These are phyloP conservation scores for Fusarium fracticaudum DNA, from an alignment of 2,329 filamentous ascomycete species.

Conservation along the genomic window DNA sequence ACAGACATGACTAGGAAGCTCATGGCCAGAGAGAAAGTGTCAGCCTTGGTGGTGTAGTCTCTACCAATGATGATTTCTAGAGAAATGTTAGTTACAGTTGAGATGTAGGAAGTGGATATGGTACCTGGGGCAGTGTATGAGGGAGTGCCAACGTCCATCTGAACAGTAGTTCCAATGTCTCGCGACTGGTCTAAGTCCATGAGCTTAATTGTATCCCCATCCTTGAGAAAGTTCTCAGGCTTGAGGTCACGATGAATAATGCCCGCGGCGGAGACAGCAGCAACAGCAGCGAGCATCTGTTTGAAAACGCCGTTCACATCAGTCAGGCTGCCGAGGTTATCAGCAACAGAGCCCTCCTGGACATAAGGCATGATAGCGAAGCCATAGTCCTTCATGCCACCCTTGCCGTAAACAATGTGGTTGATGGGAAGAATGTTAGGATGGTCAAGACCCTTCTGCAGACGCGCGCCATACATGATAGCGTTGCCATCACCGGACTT, in stretches of 20 bases:
- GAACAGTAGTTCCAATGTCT: not conserved
- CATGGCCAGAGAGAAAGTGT: slow-evolving; percentile 9
- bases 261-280: slow-evolving; percentile 6
- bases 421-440: slow-evolving; percentile 8
- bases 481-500: not conserved
- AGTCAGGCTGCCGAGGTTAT: not conserved
- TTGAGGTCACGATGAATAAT: slow-evolving; percentile 20
- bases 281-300: slow-evolving; percentile 14
- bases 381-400: not conserved
- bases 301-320: slow-evolving; percentile 11
- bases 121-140: slow-evolving; percentile 16
- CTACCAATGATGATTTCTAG: slow-evolving; percentile 3
- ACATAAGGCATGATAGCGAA: slow-evolving; percentile 15
- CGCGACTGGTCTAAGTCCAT: slow-evolving; percentile 25
- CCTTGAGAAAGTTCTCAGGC: slow-evolving; percentile 23
- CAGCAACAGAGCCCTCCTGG: not conserved
- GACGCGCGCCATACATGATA: not conserved
- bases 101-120: fast-evolving
- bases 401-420: not conserved
- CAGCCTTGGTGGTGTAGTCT: slow-evolving; percentile 4
- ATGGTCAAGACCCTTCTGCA: not conserved
- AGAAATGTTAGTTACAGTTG: fast-evolving
- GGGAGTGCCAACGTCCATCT: slow-evolving; percentile 9
- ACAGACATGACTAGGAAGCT: slow-evolving; percentile 12
- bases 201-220: slow-evolving; percentile 13